A percentile compares a stretch with the other conserved stretches of the same genome.
These are phyloP conservation scores for Alloascoidea hylecoeti DNA, from an alignment of 805 yeast species.

Conservation along the genomic window DNA sequence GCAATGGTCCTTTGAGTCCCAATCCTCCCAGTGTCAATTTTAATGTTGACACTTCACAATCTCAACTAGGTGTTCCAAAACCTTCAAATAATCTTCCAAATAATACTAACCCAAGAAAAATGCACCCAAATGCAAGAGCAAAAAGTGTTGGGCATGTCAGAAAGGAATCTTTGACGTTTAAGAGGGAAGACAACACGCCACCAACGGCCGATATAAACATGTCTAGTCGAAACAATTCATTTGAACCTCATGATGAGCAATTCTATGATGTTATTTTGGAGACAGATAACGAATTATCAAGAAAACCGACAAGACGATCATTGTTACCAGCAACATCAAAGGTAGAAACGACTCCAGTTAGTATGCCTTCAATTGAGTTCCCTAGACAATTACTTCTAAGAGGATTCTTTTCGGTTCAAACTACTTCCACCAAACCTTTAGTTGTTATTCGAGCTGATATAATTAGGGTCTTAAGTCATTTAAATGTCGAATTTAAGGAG, in stretches of 20 bases:
- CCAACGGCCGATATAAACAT: slow-evolving; percentile 12
- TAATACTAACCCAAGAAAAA: too few species aligned
- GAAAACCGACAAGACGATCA: neutral
- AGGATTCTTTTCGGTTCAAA: slow-evolving; percentile 90
- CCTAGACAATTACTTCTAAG: slow-evolving; percentile 84
- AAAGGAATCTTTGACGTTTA: slow-evolving; percentile 31
- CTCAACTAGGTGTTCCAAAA: too few species aligned
- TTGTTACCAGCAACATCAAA: slow-evolving; percentile 10
- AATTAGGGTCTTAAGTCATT: slow-evolving; percentile 56
- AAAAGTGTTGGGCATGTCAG: slow-evolving; percentile 76
- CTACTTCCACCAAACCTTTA: slow-evolving; percentile 85
- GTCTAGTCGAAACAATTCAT: neutral
- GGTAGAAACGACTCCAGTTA: slow-evolving; percentile 49
- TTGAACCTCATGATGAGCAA: slow-evolving; percentile 7
- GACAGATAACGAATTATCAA: slow-evolving; percentile 1
- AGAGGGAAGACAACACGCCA: neutral
- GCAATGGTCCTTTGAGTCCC: too few species aligned
- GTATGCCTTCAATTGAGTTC: slow-evolving; percentile 90
- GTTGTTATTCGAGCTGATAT: slow-evolving; percentile 80
- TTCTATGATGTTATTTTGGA: slow-evolving; percentile 10
- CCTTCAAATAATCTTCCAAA: too few species aligned
- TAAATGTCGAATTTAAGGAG: slow-evolving; percentile 75
- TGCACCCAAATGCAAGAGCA: slow-evolving; percentile 85
- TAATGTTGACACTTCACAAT: too few species aligned
- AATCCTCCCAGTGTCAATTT: too few species aligned